Percentiles rank a stretch among this genome's conserved stretches.
Conservation (phyloP, 306 rosid genomes). For the Lagenaria siceraria region DNA sequence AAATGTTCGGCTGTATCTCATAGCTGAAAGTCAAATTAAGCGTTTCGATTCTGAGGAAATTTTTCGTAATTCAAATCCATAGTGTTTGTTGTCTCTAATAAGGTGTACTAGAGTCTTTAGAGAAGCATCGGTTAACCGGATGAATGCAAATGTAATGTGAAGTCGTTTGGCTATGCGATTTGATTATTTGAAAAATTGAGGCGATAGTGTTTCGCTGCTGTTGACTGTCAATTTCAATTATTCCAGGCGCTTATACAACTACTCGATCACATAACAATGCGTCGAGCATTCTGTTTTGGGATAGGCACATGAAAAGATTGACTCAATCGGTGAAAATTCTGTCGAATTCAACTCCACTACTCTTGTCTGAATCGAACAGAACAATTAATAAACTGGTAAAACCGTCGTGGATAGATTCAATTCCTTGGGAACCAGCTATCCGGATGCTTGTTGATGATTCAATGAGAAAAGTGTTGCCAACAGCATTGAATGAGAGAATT, state of each 20-base stretch:
- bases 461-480: constrained; percentile 32
- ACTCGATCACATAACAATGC: constrained; percentile 67
- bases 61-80: background rate
- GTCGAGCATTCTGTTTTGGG: constrained; percentile 65
- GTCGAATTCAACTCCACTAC: constrained; percentile 33
- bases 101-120: background rate
- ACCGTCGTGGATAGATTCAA: constrained; percentile 9
- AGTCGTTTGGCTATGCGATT: background rate
- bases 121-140: background rate
- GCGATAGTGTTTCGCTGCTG: background rate
- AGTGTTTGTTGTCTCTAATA: background rate
- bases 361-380: constrained; percentile 29
- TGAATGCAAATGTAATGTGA: background rate
- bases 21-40: background rate
- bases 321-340: constrained; percentile 45
- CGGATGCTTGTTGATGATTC: constrained; percentile 42
- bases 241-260: constrained; percentile 82
- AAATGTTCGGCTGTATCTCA: background rate
- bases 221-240: background rate
- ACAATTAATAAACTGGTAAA: constrained; percentile 12
- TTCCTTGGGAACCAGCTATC: constrained; percentile 27
- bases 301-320: constrained; percentile 64
- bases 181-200: background rate
- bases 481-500: constrained; percentile 39
- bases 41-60: background rate